These are phyloP conservation scores for Adansonia grandidieri DNA, from an alignment of 441 rosid species.

Conservation along the genomic window DNA sequence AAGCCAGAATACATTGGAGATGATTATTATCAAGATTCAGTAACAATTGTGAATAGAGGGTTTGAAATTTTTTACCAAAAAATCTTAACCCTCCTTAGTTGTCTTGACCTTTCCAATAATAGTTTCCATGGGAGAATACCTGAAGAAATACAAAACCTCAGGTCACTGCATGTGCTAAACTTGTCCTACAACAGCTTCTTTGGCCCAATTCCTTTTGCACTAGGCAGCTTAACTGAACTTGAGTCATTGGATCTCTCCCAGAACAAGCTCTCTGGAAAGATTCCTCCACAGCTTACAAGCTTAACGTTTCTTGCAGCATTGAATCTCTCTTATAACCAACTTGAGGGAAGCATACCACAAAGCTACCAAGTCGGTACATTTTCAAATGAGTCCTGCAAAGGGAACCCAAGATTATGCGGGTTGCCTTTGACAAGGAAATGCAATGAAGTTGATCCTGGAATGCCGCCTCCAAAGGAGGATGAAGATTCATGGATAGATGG, in stretches of 20 bases:
- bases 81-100: neutral
- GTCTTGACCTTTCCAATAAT: neutral
- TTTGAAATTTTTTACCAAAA: neutral
- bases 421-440: conserved; percentile 27
- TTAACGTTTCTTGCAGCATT: conserved; percentile 43
- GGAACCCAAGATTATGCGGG: conserved; percentile 53
- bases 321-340: conserved; percentile 44
- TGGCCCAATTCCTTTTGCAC: conserved; percentile 33
- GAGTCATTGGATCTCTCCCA: conserved; percentile 48
- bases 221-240: conserved; percentile 32
- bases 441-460: neutral
- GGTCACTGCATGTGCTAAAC: neutral
- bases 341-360: conserved; percentile 45
- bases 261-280: conserved; percentile 32
- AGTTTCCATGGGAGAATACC: neutral
- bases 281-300: conserved; percentile 35
- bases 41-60: neutral
- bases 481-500: neutral
- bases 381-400: conserved; percentile 29
- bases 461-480: neutral
- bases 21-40: neutral
- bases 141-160: neutral
- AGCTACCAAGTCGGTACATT: conserved; percentile 43
- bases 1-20: neutral
- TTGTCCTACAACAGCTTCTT: conserved; percentile 40